Conservation (phyloP, 164 flowering plant genomes). For the Brasenia schreberi region DNA sequence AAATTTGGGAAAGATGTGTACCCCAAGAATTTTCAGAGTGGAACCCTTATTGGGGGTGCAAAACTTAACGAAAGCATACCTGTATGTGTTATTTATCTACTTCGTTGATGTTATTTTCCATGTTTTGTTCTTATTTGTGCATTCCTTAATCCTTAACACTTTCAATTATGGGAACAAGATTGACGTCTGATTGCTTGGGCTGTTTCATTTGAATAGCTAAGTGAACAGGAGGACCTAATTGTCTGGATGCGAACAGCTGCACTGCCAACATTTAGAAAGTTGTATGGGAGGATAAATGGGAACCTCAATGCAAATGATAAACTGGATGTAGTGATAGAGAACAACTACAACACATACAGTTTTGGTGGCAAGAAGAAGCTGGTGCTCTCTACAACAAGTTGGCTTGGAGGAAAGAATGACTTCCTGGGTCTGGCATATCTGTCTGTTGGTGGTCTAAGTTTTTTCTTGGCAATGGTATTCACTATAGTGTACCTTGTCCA, state of each 20-base stretch:
- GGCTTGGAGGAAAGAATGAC: constrained; percentile 98
- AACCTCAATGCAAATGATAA: constrained; percentile 47
- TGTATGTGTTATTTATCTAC: constrained; percentile 27
- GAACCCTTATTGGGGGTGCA: constrained; percentile 59
- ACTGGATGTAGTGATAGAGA: constrained; percentile 39
- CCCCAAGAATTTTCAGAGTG: constrained; percentile 75
- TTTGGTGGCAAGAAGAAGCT: constrained; percentile 89
- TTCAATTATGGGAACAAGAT: background rate
- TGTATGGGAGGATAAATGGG: constrained; percentile 85
- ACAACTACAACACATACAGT: constrained; percentile 84
- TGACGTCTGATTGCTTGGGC: background rate
- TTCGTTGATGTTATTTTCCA: background rate
- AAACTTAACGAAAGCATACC: constrained; percentile 31
- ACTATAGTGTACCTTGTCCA: constrained; percentile 61
- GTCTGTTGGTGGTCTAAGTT: constrained; percentile 82
- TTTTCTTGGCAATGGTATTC: constrained; percentile 68
- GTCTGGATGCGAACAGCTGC: constrained; percentile 99
- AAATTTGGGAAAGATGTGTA: constrained; percentile 77
- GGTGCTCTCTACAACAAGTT: constrained; percentile 91
- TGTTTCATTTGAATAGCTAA: constrained; percentile 14
- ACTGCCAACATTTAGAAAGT: constrained; percentile 89
- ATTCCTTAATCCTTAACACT: background rate
- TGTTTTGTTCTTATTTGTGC: background rate
- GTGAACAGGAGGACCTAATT: constrained; percentile 43
- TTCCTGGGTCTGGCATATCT: constrained; percentile 94